A percentile compares a stretch with the other conserved stretches of the same genome.
phyloP scores from a whole-genome alignment of 2,329 filamentous ascomycete genomes.

The Aspergillus chevalieri region DNA sequence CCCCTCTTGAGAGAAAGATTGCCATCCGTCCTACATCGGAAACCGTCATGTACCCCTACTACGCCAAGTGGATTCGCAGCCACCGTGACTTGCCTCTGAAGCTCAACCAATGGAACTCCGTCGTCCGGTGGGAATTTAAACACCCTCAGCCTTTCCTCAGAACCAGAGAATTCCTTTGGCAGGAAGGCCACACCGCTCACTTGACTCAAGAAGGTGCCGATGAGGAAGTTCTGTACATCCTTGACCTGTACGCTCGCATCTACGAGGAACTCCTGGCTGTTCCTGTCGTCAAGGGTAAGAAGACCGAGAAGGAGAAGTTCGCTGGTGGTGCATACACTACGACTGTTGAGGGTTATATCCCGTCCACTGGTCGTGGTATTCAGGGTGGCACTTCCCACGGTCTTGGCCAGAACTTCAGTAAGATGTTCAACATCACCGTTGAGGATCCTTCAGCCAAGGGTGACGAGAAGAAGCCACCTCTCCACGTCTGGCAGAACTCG shows the following conservation, averaged over 20 bases:
- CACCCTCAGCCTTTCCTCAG: constrained; percentile 79
- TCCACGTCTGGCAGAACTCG: constrained; percentile 96
- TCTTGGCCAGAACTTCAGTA: constrained; percentile 95
- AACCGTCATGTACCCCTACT: constrained; percentile 92
- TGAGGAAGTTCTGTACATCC: constrained; percentile 83
- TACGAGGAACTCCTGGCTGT: constrained; percentile 93
- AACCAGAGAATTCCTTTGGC: constrained; percentile 94
- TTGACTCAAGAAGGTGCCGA: constrained; percentile 74
- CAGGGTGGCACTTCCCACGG: constrained; percentile 94
- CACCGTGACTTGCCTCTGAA: constrained; percentile 91
- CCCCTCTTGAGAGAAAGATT: constrained; percentile 76
- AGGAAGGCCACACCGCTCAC: constrained; percentile 92
- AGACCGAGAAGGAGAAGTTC: constrained; percentile 98
- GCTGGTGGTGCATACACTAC: constrained; percentile 95
- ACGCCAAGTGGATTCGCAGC: constrained; percentile 92
- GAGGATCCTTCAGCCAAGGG: constrained; percentile 72
- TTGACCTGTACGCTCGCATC: constrained; percentile 85
- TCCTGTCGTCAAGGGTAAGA: constrained; percentile 84
- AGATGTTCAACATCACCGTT: constrained; percentile 98
- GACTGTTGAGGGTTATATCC: constrained; percentile 94
- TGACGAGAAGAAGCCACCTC: constrained; percentile 68
- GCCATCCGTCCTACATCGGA: constrained; percentile 65
- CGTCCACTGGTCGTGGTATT: constrained; percentile 89
- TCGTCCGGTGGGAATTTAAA: constrained; percentile 96
- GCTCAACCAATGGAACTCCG: constrained; percentile 97